These are phyloP conservation scores for Conticribra guillardii DNA, from an alignment of 108 stramenopile species.

Conservation along the genomic window DNA sequence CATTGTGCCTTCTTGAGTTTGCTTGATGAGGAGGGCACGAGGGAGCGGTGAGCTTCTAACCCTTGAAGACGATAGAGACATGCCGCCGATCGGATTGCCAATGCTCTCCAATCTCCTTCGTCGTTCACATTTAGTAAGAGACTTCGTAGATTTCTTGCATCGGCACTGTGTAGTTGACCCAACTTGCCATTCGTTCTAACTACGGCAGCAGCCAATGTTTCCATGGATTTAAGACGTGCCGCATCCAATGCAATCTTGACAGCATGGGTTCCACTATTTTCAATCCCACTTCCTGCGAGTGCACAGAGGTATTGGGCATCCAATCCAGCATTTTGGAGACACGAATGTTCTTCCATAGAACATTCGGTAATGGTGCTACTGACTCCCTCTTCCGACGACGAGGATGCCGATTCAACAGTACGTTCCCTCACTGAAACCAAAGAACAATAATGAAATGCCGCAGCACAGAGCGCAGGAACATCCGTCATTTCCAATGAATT, in stretches of 20 bases:
- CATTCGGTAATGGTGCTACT: neutral
- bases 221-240: conserved; percentile 70
- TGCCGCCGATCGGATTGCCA: conserved; percentile 83
- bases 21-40: neutral
- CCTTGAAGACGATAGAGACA: conserved; percentile 75
- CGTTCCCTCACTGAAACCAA: conserved; percentile 54
- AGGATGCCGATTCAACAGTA: neutral
- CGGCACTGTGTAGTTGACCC: conserved; percentile 12
- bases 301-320: conserved; percentile 45
- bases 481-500: conserved; percentile 81
- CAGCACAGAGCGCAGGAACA: conserved; percentile 64
- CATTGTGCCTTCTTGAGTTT: neutral
- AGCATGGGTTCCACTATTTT: conserved; percentile 56
- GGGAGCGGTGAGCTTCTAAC: conserved; percentile 28
- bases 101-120: conserved; percentile 82
- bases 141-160: conserved; percentile 62
- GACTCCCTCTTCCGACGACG: neutral
- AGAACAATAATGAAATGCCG: conserved; percentile 69
- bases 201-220: conserved; percentile 50
- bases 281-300: conserved; percentile 45
- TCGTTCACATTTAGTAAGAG: conserved; percentile 63
- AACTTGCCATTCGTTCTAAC: conserved; percentile 34
- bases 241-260: conserved; percentile 70
- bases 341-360: conserved; percentile 14
- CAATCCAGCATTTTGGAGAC: conserved; percentile 11